These are phyloP conservation scores for Neostapfia colusana DNA, from an alignment of 176 grass and related monocot genomes.

Conservation along the genomic window DNA sequence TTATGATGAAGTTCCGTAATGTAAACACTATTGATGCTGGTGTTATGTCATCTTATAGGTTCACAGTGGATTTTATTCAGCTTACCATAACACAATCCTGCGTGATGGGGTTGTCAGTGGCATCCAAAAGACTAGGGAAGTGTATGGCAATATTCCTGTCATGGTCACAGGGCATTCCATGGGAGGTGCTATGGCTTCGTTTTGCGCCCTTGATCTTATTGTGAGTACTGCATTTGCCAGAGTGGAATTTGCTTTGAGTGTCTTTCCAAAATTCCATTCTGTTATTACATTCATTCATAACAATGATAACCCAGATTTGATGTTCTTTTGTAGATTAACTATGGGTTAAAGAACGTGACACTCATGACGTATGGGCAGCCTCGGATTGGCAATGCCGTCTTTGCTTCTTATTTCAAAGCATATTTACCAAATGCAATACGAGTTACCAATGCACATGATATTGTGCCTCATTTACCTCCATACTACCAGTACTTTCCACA, in stretches of 20 bases:
- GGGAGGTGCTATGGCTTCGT: conserved; percentile 80
- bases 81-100: conserved; percentile 74
- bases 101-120: conserved; percentile 47
- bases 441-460: conserved; percentile 59
- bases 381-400: conserved; percentile 69
- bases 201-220: conserved; percentile 73
- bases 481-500: conserved; percentile 66
- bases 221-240: conserved; percentile 49
- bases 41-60: conserved; percentile 46
- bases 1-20: conserved; percentile 10
- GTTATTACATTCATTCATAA: background rate
- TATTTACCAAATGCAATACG: conserved; percentile 57
- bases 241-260: background rate
- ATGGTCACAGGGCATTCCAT: conserved; percentile 77
- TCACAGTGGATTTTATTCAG: conserved; percentile 76
- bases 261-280: background rate
- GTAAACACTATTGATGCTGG: conserved; percentile 15
- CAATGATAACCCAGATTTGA: conserved; percentile 13
- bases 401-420: conserved; percentile 53
- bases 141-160: conserved; percentile 60
- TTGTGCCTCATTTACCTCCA: conserved; percentile 77
- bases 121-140: conserved; percentile 53
- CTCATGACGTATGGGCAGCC: conserved; percentile 73
- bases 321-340: conserved; percentile 51
- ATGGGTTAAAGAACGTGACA: conserved; percentile 48